Percentiles rank a stretch among this genome's conserved stretches.
These are phyloP conservation scores for Meyerozyma smithsonii DNA, from an alignment of 1,139 yeast species.

Conservation along the genomic window DNA sequence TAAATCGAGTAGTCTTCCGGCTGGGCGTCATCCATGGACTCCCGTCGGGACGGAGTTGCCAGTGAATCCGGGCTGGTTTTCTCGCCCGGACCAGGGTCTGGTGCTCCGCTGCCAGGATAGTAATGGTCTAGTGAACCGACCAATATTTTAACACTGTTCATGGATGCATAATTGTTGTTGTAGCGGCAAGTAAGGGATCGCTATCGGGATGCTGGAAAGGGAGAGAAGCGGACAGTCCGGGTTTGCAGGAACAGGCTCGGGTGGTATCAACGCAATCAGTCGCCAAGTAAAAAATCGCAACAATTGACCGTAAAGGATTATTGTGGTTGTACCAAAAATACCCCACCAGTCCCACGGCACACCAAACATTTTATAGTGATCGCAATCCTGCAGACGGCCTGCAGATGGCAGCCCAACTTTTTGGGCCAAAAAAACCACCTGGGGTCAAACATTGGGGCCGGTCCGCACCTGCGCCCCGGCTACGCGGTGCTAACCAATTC, in stretches of 20 bases:
- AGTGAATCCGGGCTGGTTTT: neutral
- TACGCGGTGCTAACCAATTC: neutral
- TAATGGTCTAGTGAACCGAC: slow-evolving; percentile 34
- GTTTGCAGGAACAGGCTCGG: too few species aligned
- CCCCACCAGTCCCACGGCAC: neutral
- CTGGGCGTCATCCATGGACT: neutral
- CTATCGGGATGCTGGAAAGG: neutral
- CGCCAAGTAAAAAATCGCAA: too few species aligned
- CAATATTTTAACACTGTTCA: slow-evolving; percentile 37
- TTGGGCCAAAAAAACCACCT: slow-evolving; percentile 1
- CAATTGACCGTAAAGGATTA: too few species aligned
- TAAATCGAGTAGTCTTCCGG: neutral
- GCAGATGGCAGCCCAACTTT: slow-evolving; percentile 2
- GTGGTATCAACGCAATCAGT: too few species aligned
- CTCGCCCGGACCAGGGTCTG: neutral
- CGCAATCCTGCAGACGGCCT: slow-evolving; percentile 1
- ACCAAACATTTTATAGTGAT: neutral
- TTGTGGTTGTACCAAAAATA: too few species aligned
- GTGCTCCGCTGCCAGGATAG: slow-evolving; percentile 15
- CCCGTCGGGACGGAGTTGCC: neutral
- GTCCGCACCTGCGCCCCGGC: neutral
- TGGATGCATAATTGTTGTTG: slow-evolving; percentile 8
- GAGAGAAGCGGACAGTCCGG: neutral
- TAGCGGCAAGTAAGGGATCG: neutral
- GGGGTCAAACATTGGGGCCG: neutral